Conservation (phyloP, 208 protist species). For the Leishmania tarentolae region DNA sequence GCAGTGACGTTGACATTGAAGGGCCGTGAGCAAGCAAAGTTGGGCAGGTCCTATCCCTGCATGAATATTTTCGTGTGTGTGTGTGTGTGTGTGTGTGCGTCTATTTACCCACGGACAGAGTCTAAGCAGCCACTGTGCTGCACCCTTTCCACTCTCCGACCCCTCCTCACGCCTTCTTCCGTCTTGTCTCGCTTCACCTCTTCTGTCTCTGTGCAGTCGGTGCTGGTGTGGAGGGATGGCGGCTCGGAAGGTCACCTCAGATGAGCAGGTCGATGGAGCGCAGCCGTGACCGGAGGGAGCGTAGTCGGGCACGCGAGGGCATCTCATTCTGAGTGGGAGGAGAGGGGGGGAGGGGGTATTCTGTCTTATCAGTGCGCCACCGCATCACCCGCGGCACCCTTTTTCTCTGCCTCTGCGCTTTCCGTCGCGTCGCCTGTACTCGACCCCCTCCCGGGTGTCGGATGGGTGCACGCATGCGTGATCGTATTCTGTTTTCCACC, state of each 20-base stretch:
- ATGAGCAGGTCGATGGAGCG: neutral
- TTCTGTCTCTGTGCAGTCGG: neutral
- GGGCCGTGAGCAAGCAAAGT: no score
- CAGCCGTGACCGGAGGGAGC: neutral
- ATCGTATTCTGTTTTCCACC: no score
- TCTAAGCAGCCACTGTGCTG: neutral
- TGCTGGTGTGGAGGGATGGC: neutral
- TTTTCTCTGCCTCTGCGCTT: no score
- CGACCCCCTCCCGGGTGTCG: no score
- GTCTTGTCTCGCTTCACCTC: neutral
- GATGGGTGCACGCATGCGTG: neutral
- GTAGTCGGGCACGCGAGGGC: neutral
- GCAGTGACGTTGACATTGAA: neutral
- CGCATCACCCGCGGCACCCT: neutral
- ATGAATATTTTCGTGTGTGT: neutral
- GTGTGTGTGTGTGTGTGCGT: slow-evolving; percentile 4
- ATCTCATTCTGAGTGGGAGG: neutral
- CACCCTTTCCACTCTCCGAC: neutral
- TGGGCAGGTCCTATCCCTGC: no score
- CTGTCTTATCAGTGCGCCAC: neutral
- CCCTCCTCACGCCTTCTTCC: neutral
- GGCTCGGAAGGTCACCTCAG: neutral
- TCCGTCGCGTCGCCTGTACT: neutral
- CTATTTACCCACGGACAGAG: neutral
- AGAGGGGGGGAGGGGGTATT: neutral